Evolutionary conservation across 1,284 basidiomycete genomes (phyloP), one percentile per base, ranked within the genome.

Genomic region (Apiotrichum akiyoshidainum): DNA sequence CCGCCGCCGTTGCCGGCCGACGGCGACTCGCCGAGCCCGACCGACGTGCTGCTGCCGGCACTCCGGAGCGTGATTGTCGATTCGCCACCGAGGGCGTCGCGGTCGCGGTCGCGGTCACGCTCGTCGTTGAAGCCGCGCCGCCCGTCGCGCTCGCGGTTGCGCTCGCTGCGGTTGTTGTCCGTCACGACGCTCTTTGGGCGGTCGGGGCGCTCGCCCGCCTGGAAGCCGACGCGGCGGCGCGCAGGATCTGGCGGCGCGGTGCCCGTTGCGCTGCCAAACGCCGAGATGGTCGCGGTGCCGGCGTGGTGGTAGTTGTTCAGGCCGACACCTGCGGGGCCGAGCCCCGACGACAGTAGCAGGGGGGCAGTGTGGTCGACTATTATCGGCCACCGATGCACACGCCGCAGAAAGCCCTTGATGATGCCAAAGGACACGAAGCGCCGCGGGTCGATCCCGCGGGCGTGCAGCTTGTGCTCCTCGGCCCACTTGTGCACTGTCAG

Each of bases 391-490:
- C 93, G 86, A 73, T 97, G 92, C 0, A 98, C 87, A 41, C 96
- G 83, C 9, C 91, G 86, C 14, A 99, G 81, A 72, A 98, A 99
- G 0, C 93, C 94, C 79, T 99, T 99, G 79, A 99, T 96, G n/a
- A 97, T 89, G 14, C 95, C 96, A 71, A 99, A 99, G 63, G 89
- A 92, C n/a, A 93, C 87, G 75, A 99, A 96, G 16, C 96, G 85
- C 7, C 95, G 84, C 10, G 92, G 85, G 73, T 99, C 96, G 57
- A 99, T 88, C 1, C 89, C 90, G 19, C 88, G 78, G 9, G 81
- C 79, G 51, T 86, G 81, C 5, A 92, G 84, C 33, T 87, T 81
- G 68, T 92, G 83, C 45, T 83, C 82, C 65, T 92, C 86, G 80
- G 92, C 90, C 95, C 96, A 99, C 52, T 92, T 86, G 47, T 86